A percentile compares a stretch with the other conserved stretches of the same genome.
Evolutionary conservation across 192 early-diverging fungal species (phyloP).

Genomic region (Podila horticola): DNA sequence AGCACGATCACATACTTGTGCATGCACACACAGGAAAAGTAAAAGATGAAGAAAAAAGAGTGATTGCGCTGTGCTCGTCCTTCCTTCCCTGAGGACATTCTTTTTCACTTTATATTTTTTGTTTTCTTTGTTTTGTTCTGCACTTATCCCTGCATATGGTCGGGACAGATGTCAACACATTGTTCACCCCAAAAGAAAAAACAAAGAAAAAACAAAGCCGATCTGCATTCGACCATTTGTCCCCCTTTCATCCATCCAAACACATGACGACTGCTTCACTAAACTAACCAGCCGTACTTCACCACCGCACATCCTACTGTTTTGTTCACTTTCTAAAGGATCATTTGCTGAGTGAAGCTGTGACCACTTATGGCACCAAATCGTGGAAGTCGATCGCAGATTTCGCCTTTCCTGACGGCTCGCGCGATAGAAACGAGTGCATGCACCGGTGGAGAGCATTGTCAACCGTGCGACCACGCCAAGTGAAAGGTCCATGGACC

Average conservation of each 20-base stretch:
- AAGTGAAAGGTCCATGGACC: constrained; percentile 51
- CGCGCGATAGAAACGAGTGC: constrained; percentile 36
- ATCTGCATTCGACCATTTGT: neutral
- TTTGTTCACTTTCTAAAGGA: constrained; percentile 14
- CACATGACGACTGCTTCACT: neutral
- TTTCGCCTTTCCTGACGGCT: constrained; percentile 37
- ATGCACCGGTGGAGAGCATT: constrained; percentile 41
- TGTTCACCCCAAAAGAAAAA: too few relatives aligned
- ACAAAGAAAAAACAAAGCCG: too few relatives aligned
- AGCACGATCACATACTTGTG: too few relatives aligned
- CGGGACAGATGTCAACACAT: too few relatives aligned
- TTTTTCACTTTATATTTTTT: neutral
- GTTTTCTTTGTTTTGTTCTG: too few relatives aligned
- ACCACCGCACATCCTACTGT: neutral
- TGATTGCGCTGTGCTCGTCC: neutral
- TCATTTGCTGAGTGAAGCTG: constrained; percentile 28
- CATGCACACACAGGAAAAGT: too few relatives aligned
- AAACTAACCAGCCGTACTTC: too few relatives aligned
- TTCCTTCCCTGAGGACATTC: neutral
- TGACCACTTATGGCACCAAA: constrained; percentile 27
- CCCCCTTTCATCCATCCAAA: neutral
- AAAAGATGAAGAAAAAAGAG: neutral
- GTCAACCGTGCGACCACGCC: constrained; percentile 18
- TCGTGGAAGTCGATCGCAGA: constrained; percentile 41
- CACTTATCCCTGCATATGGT: neutral